Evolutionary conservation across 352 stramenopile genomes (phyloP), one percentile per base, ranked within the genome.

Genomic region (Thraustochytrium sp.): DNA sequence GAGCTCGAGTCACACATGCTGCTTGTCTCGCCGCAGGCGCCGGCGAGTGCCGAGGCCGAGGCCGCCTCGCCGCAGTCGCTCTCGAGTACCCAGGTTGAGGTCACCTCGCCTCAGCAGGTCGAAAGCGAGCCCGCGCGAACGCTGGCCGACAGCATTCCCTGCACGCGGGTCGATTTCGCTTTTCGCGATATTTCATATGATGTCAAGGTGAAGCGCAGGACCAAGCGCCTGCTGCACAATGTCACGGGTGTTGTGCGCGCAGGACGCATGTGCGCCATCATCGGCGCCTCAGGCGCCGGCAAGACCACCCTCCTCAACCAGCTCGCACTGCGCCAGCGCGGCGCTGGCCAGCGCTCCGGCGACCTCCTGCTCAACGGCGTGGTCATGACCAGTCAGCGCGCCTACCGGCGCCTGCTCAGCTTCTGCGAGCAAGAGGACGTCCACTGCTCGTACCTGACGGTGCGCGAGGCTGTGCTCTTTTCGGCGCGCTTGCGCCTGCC

Each of bases 261-360:
- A 1, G 89, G 90, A 3, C 90, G 85, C 0, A 91, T 93, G 85
- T 91, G 88, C 1, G 90, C 90, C 21, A 83, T 94, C 31, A 92
- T 93, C 88, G 90, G 90, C 0, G 90, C 89, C 0, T 90, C 87
- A 9, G 91, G 91, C 37, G 90, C 91, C n/a, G 93, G 94, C 3
- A 97, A 98, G 85, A 97, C 94, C 4, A 98, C 94, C 2, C 87
- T 98, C 8, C 93, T 97, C 87, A 93, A 98, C 86, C 93, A 97
- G 0, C 95, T 98, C 55, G 93, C 94, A 0, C 88, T 94, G 2
- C 89, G 94, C 62, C 98, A 98, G 86, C 94, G 88, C 11, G 90
- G n/a, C n/a, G n/a, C 89, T 46, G 94, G 94, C 8, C 85, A 84
- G 42, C 88, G 91, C 38, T 76, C 85, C 54, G 88, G 86, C 23